A percentile compares a stretch with the other conserved stretches of the same genome.
Evolutionary conservation across 768 basidiomycete genomes (phyloP).

Genomic region (Rhizopogon vinicolor): DNA sequence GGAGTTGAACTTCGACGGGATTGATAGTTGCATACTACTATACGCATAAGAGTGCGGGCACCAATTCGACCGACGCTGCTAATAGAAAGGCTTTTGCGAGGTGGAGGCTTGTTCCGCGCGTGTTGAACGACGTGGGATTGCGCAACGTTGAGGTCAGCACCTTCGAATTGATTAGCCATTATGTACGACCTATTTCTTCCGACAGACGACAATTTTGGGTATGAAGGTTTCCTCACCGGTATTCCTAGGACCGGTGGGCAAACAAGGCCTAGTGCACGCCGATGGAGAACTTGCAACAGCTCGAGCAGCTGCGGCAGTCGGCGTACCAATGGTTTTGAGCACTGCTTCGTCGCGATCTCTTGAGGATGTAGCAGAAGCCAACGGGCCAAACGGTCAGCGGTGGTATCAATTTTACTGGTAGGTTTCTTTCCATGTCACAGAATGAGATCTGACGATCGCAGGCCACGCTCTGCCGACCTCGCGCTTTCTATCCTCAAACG

Average conservation of each 20-base stretch:
- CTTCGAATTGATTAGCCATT: background rate
- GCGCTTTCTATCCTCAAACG: constrained; percentile 38
- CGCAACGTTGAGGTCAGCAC: constrained; percentile 44
- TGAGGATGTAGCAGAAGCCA: constrained; percentile 44
- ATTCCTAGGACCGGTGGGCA: constrained; percentile 52
- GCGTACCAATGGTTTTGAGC: constrained; percentile 33
- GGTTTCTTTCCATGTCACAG: constrained; percentile 1
- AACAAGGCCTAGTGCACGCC: constrained; percentile 45
- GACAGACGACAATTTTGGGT: constrained; percentile 58
- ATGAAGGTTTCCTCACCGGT: constrained; percentile 39
- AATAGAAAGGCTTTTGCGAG: constrained; percentile 57
- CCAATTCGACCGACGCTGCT: constrained; percentile 53
- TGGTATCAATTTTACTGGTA: constrained; percentile 51
- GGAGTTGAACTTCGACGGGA: background rate
- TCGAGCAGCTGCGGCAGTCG: constrained; percentile 39
- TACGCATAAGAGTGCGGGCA: constrained; percentile 67
- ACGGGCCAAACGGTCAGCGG: constrained; percentile 33
- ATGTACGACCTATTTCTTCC: background rate
- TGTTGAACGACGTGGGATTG: constrained; percentile 48
- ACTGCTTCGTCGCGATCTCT: constrained; percentile 38
- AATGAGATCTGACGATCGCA: constrained; percentile 4
- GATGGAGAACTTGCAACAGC: constrained; percentile 42
- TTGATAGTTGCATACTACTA: constrained; percentile 60
- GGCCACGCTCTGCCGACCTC: constrained; percentile 34
- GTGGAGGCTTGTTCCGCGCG: constrained; percentile 52